Evolutionary conservation across 495 filamentous ascomycete genomes (phyloP), one percentile per base, ranked within the genome.

Genomic region (Xylaria acuta): DNA sequence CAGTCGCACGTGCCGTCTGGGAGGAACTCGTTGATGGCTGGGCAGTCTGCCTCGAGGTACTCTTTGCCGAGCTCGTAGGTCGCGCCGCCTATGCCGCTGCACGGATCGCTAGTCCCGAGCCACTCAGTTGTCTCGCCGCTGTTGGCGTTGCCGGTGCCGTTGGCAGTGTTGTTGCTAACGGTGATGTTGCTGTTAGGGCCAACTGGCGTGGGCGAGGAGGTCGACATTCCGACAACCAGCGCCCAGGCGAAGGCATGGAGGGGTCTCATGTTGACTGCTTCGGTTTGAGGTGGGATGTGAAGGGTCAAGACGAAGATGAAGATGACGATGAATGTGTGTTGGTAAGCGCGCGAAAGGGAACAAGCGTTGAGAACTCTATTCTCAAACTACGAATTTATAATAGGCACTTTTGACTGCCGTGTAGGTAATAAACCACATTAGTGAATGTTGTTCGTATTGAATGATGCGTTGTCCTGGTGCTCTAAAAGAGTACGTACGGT

Each of bases 1-100:
- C 34, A 69, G 38, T 69, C 54, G 54, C 67, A 69, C 1, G 53
- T n/a, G 18, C 67, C 67, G 12, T 69, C 54, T 1, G 67, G 36
- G 7, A 69, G 67, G 9, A 69, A 25, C 11, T 45, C 25, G 34
- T 36, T 36, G 18, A 43, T 32, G 30, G 67, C 22, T 5, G 67
- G 53, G 12, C 67, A 69, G 53, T 60, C 53, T n/a, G 67, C 40
- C n/a, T 43, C 36, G 54, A 5, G 1, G 43, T 69, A 69, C 27
- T 47, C 41, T 40, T 22, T 66, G 1, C 43, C 43, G 9, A 43
- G 38, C 14, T 69, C 51, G 40, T 60, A 27, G 34, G n/a, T 32
- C 3, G 27, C 20, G 27, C n/a, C 5, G 14, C 66, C 66, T 6
- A 54, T 11, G 36, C 67, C 54, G 53, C 12, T 47, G 54, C 67